Percentiles rank a stretch among this genome's conserved stretches.
Conservation (phyloP, 164 flowering plant species). For the Piper betle region DNA sequence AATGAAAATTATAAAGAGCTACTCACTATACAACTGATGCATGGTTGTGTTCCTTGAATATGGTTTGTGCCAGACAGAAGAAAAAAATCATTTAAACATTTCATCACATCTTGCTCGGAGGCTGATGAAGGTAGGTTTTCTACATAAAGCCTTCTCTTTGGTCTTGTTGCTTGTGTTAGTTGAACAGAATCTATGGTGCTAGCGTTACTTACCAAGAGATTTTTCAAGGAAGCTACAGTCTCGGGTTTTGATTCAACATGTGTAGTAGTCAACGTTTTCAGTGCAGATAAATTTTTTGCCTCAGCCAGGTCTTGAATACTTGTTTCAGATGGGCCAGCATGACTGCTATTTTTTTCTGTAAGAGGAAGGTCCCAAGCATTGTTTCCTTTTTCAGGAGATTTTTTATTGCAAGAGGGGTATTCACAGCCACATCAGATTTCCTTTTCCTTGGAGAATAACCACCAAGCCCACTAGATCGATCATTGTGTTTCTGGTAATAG, state of each 20-base stretch:
- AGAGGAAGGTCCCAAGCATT: constrained; percentile 82
- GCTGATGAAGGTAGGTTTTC: constrained; percentile 74
- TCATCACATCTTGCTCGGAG: constrained; percentile 64
- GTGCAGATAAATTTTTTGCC: constrained; percentile 11
- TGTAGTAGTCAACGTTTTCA: constrained; percentile 16
- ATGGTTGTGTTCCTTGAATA: constrained; percentile 60
- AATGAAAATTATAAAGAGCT: not conserved
- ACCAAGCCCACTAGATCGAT: constrained; percentile 64
- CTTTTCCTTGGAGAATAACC: constrained; percentile 98
- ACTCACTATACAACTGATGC: constrained; percentile 85
- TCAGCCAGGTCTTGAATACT: constrained; percentile 17
- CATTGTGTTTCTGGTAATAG: constrained; percentile 35
- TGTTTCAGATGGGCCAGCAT: constrained; percentile 20
- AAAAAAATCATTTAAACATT: constrained; percentile 47
- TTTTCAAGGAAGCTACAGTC: constrained; percentile 9
- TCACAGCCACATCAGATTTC: constrained; percentile 53
- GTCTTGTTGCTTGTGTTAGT: constrained; percentile 76
- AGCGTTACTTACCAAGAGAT: constrained; percentile 9
- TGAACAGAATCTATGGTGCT: constrained; percentile 56
- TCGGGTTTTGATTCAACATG: constrained; percentile 22
- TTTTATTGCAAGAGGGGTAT: constrained; percentile 62
- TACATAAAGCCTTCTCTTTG: constrained; percentile 68
- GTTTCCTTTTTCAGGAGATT: constrained; percentile 62
- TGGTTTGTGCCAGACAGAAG: constrained; percentile 49
- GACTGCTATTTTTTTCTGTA: constrained; percentile 11